Evolutionary conservation across 148 eudicot species (phyloP).

Genomic region (Fagopyrum tataricum): DNA sequence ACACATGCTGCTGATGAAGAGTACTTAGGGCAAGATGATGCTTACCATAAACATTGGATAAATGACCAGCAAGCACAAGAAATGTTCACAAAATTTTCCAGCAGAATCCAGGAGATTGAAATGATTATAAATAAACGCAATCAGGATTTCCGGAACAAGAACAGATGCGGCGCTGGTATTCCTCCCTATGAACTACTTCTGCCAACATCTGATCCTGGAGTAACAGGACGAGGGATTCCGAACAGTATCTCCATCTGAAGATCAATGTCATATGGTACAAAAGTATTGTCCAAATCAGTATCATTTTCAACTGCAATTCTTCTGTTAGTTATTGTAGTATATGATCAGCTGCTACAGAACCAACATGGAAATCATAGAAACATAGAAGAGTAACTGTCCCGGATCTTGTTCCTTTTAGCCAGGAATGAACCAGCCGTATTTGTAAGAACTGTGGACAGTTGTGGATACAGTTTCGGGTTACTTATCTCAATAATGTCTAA

Average conservation of each 20-base stretch:
- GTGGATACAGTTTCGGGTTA: neutral
- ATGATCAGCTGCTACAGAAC: neutral
- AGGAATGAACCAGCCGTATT: neutral
- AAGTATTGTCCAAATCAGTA: neutral
- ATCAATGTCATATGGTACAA: neutral
- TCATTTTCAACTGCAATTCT: neutral
- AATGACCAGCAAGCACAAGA: constrained; percentile 43
- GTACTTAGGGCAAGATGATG: constrained; percentile 48
- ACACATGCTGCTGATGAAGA: constrained; percentile 88
- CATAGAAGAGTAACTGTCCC: neutral
- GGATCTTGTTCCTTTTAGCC: neutral
- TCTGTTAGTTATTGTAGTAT: too few relatives aligned
- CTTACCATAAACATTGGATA: constrained; percentile 33
- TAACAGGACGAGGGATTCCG: constrained; percentile 87
- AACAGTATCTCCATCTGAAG: constrained; percentile 79
- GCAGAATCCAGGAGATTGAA: constrained; percentile 57
- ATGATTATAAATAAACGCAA: constrained; percentile 52
- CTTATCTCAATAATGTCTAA: too few relatives aligned
- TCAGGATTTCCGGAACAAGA: constrained; percentile 39
- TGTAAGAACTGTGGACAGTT: neutral
- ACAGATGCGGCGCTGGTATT: constrained; percentile 80
- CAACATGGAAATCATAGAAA: neutral
- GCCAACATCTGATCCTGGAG: constrained; percentile 83
- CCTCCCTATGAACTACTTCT: constrained; percentile 86
- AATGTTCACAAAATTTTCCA: constrained; percentile 41